These are phyloP conservation scores for Aspergillus egyptiacus DNA, from an alignment of 495 filamentous ascomycete genomes.

Conservation along the genomic window DNA sequence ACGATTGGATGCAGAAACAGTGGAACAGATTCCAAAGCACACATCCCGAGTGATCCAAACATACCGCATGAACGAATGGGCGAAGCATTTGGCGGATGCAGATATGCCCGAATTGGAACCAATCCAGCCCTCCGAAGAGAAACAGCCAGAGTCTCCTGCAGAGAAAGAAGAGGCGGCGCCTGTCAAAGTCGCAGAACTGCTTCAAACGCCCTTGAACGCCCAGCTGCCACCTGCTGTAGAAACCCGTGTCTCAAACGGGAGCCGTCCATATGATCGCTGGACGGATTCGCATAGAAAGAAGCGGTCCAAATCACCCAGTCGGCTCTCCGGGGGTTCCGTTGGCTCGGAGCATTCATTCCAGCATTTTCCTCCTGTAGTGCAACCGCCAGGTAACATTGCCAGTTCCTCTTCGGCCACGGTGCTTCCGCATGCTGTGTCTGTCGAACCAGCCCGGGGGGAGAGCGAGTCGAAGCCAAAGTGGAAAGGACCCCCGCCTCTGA, in stretches of 20 bases:
- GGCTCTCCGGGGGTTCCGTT: constrained; percentile 19
- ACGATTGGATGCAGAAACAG: constrained; percentile 29
- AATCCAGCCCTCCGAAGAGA: constrained; percentile 40
- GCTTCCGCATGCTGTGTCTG: neutral
- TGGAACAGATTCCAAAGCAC: constrained; percentile 36
- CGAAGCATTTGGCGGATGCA: constrained; percentile 76
- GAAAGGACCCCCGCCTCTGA: constrained; percentile 34
- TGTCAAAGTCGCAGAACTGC: constrained; percentile 59
- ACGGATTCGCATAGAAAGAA: constrained; percentile 11
- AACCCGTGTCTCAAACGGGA: constrained; percentile 20
- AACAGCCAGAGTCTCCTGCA: constrained; percentile 17
- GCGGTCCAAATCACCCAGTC: constrained; percentile 9
- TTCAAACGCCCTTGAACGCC: constrained; percentile 58
- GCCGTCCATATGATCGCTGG: constrained; percentile 12
- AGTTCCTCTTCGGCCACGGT: constrained; percentile 2
- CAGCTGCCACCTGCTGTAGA: constrained; percentile 33
- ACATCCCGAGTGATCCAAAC: constrained; percentile 67
- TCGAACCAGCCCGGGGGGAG: constrained; percentile 13
- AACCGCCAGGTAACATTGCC: constrained; percentile 3
- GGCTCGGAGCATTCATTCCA: constrained; percentile 15
- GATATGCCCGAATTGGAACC: constrained; percentile 69
- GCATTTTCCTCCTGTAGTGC: constrained; percentile 5
- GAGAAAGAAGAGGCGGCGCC: constrained; percentile 52
- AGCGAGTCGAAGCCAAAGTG: constrained; percentile 22
- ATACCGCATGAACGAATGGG: constrained; percentile 95